These are phyloP conservation scores for Rutstroemia sp. DNA, from an alignment of 2,329 filamentous ascomycete species.

Conservation along the genomic window DNA sequence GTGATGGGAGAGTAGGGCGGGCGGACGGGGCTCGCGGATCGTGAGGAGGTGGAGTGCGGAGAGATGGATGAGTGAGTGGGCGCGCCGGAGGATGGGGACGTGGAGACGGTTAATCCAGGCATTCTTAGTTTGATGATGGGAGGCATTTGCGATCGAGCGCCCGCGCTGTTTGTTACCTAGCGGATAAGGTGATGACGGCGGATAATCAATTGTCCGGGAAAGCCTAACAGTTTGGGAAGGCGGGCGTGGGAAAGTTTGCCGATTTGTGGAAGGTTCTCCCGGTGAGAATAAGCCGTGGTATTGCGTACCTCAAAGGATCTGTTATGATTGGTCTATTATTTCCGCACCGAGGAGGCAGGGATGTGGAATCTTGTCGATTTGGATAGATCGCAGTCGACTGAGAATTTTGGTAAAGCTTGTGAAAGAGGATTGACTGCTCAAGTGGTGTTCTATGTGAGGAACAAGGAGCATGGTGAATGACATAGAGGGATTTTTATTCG, in stretches of 20 bases:
- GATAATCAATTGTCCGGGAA: background rate
- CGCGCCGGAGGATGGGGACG: background rate
- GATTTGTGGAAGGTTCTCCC: too few relatives aligned
- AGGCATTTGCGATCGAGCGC: slow-evolving; percentile 4
- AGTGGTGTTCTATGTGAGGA: too few relatives aligned
- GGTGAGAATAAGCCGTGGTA: too few relatives aligned
- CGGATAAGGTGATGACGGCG: background rate
- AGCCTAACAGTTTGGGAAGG: background rate
- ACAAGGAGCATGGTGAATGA: background rate
- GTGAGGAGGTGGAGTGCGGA: slow-evolving; percentile 6
- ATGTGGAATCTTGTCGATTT: too few relatives aligned
- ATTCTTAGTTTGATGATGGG: slow-evolving; percentile 8
- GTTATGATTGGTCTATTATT: too few relatives aligned
- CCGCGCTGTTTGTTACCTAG: too few relatives aligned
- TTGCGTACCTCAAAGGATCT: too few relatives aligned
- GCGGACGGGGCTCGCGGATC: slow-evolving; percentile 22
- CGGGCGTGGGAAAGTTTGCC: too few relatives aligned
- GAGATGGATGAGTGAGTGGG: background rate
- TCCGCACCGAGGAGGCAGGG: too few relatives aligned
- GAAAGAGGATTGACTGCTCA: too few relatives aligned
- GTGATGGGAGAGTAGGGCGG: slow-evolving; percentile 29
- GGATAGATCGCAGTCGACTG: too few relatives aligned
- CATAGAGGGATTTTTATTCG: background rate
- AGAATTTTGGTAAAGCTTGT: too few relatives aligned
- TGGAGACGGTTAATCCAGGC: background rate